A percentile compares a stretch with the other conserved stretches of the same genome.
Evolutionary conservation across 345 rosid species (phyloP).

Genomic region (Eucalyptus tenuipes): DNA sequence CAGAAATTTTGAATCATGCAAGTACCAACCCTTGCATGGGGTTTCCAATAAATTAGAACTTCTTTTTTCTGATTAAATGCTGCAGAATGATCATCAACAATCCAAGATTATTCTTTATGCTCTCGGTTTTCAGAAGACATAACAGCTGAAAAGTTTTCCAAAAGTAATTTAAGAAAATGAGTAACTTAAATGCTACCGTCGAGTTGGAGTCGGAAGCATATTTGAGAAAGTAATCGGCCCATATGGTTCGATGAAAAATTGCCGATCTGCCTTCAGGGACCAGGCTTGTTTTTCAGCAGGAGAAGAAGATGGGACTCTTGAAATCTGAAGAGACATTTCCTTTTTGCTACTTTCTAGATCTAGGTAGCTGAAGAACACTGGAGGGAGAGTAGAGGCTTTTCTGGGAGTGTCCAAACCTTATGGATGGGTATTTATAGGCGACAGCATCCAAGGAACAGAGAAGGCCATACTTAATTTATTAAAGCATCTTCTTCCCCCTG

Average conservation of each 20-base stretch:
- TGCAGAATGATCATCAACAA: background rate
- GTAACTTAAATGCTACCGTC: background rate
- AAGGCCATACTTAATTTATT: background rate
- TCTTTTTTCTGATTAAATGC: background rate
- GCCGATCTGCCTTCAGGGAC: background rate
- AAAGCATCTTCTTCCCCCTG: background rate
- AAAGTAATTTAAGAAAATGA: background rate
- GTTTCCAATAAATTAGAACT: background rate
- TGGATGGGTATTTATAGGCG: background rate
- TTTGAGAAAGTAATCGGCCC: conserved; percentile 12
- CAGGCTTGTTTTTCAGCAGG: background rate
- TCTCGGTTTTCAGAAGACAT: background rate
- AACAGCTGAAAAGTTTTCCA: background rate
- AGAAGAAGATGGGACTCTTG: background rate
- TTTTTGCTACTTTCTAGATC: background rate
- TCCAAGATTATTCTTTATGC: background rate
- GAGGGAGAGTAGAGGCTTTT: background rate
- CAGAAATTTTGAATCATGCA: background rate
- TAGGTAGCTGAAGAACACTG: background rate
- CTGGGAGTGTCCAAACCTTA: background rate
- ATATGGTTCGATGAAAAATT: background rate
- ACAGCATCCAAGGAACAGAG: background rate
- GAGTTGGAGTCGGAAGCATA: background rate
- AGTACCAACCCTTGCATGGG: background rate
- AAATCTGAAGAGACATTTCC: background rate